These are phyloP conservation scores for Lactarius hatsudake DNA, from an alignment of 768 basidiomycete species.

Conservation along the genomic window DNA sequence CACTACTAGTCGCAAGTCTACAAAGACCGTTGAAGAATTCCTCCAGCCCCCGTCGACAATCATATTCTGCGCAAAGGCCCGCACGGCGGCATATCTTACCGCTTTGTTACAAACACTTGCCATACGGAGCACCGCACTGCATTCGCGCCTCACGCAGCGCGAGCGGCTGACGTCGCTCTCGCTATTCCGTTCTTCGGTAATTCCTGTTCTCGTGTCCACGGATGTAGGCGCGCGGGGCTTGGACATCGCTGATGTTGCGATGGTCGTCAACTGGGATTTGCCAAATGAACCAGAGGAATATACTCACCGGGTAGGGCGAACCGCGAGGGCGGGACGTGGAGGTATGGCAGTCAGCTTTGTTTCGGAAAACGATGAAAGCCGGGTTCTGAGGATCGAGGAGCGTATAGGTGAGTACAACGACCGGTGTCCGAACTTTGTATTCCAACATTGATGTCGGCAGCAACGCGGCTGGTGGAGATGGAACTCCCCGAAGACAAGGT, in stretches of 20 bases:
- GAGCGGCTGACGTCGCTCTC: constrained; percentile 83
- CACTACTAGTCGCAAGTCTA: constrained; percentile 29
- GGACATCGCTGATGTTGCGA: constrained; percentile 93
- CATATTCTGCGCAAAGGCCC: constrained; percentile 84
- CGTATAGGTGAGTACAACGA: constrained; percentile 66
- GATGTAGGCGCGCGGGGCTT: constrained; percentile 95
- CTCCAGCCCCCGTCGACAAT: constrained; percentile 92
- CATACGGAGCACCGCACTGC: constrained; percentile 85
- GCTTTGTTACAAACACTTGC: constrained; percentile 69
- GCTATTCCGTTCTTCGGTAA: constrained; percentile 78
- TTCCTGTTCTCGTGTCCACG: constrained; percentile 90
- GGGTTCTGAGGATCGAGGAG: constrained; percentile 77
- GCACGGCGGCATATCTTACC: constrained; percentile 89
- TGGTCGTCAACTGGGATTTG: constrained; percentile 97
- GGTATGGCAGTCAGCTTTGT: constrained; percentile 94
- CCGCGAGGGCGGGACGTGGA: constrained; percentile 84
- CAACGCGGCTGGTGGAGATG: constrained; percentile 74
- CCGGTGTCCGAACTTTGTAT: not conserved
- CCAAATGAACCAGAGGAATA: constrained; percentile 91
- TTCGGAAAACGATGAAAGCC: constrained; percentile 88
- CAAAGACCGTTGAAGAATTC: constrained; percentile 42
- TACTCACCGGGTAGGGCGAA: constrained; percentile 92
- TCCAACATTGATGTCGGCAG: constrained; percentile 8
- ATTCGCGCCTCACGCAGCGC: constrained; percentile 90
- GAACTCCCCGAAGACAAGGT: constrained; percentile 75